These are phyloP conservation scores for Lepidium aucheri DNA, from an alignment of 345 rosid species.

Conservation along the genomic window DNA sequence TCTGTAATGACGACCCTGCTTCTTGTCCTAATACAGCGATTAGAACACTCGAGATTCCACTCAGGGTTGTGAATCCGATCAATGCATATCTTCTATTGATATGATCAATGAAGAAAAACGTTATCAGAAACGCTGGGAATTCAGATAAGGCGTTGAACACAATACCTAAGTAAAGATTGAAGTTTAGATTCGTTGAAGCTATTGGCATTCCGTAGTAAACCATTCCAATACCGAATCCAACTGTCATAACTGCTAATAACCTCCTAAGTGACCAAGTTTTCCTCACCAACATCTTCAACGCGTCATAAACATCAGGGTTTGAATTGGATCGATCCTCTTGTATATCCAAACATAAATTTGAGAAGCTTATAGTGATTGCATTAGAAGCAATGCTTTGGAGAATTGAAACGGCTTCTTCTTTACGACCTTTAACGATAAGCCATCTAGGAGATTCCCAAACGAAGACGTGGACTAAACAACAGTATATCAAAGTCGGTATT, in stretches of 20 bases:
- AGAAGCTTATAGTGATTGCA: slow-evolving; percentile 26
- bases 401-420: slow-evolving; percentile 40
- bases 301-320: slow-evolving; percentile 34
- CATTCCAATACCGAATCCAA: slow-evolving; percentile 53
- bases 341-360: slow-evolving; percentile 24
- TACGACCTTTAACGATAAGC: slow-evolving; percentile 41
- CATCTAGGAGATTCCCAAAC: slow-evolving; percentile 52
- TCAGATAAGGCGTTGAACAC: slow-evolving; percentile 54
- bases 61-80: slow-evolving; percentile 31
- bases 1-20: slow-evolving; percentile 22
- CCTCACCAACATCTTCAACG: slow-evolving; percentile 36
- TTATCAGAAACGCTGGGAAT: slow-evolving; percentile 42
- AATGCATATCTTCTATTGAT: slow-evolving; percentile 35
- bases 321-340: slow-evolving; percentile 14
- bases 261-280: slow-evolving; percentile 44
- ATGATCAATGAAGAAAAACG: slow-evolving; percentile 37
- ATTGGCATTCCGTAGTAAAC: slow-evolving; percentile 71
- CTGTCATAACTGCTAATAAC: slow-evolving; percentile 23
- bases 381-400: slow-evolving; percentile 35
- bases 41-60: slow-evolving; percentile 37
- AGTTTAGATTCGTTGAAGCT: slow-evolving; percentile 37
- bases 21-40: slow-evolving; percentile 13
- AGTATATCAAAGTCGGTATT: slow-evolving; percentile 30
- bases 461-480: slow-evolving; percentile 9
- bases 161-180: slow-evolving; percentile 53